Base-by-base conservation (phyloP, 2,329 filamentous ascomycete species). In the Bipolaris oryzae region DNA sequence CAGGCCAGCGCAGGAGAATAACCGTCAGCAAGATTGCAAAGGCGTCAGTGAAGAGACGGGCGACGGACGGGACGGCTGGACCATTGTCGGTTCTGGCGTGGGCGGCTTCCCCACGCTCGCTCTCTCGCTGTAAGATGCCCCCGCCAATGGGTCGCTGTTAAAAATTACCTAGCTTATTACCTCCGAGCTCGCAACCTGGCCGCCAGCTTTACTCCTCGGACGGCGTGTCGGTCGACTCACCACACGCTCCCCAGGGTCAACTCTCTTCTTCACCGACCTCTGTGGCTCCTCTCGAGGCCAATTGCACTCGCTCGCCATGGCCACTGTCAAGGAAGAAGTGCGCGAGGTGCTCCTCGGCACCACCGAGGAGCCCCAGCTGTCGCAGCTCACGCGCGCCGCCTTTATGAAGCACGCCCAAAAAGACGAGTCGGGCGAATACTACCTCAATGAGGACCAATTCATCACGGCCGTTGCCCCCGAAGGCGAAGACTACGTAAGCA, bases 381-480 rank as follows among this genome's bases (percentile, higher is more conserved):
- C 92, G 46, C 83, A 85, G 60, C 88, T 93, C 76, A 88, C 89
- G 63, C 90, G 88, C 78, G 82, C 87, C 55, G 87, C 87, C 61
- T 99, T 98, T 78, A 78, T 87, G 68, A 85, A 85, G 72, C 83
- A 93, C 81, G 91, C 95, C 38, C 79, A 84, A 71, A 89, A 89
- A 75, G 91, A 96, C 72, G 81, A 88, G 58, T 82, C 87, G 9
- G 93, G 90, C 56, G 91, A 97, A 71, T 81, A 87, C 54, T 92
- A 85, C 73, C 90, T 99, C 85, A 87, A 85, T 43, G 86, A 89
- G 60, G 86, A 93, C n/a, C 86, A 96, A 75, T 99, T 99, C 76
- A 87, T 97, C 69, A 84, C 93, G 71, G 94, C 94, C 25, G 87
- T 99, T 79, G 93, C 92, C 67, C 95, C 95, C 5, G 84, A 85